A percentile compares a stretch with the other conserved stretches of the same genome.
Evolutionary conservation across 345 rosid species (phyloP).

Genomic region (Eucalyptus marginata): DNA sequence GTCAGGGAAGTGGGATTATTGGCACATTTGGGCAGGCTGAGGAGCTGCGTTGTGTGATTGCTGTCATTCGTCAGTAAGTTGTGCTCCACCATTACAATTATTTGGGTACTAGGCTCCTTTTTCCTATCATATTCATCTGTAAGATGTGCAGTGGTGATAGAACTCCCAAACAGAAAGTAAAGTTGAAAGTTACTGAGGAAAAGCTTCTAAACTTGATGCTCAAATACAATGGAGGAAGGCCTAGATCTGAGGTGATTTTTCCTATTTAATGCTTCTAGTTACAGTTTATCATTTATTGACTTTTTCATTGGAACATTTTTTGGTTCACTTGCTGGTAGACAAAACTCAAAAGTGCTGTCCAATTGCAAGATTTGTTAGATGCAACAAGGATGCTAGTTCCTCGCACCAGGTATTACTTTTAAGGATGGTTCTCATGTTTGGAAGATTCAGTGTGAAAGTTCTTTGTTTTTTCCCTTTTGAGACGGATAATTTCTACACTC

Average conservation of each 20-base stretch:
- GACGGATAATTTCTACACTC: background rate
- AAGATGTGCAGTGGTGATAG: slow-evolving; percentile 76
- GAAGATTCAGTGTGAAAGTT: background rate
- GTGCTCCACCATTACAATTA: background rate
- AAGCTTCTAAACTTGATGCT: slow-evolving; percentile 89
- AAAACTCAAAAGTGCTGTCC: slow-evolving; percentile 92
- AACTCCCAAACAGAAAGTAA: slow-evolving; percentile 99
- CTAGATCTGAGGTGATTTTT: slow-evolving; percentile 69
- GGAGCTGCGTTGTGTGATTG: slow-evolving; percentile 98
- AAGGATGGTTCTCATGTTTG: background rate
- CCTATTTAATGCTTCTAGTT: background rate
- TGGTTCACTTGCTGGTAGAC: slow-evolving; percentile 44
- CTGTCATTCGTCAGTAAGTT: slow-evolving; percentile 90
- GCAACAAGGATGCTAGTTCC: slow-evolving; percentile 96
- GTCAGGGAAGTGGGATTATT: slow-evolving; percentile 95
- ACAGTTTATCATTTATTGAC: background rate
- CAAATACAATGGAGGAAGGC: slow-evolving; percentile 95
- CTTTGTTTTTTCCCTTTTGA: background rate
- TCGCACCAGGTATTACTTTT: slow-evolving; percentile 59
- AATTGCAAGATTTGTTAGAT: slow-evolving; percentile 97
- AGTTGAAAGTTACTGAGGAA: slow-evolving; percentile 96
- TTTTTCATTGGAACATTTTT: background rate
- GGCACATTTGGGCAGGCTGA: slow-evolving; percentile 91
- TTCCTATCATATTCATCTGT: background rate
- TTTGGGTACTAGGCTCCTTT: background rate